A percentile compares a stretch with the other conserved stretches of the same genome.
Conservation (phyloP, 257 asterid genomes). For the Fraxinus quadrangulata region DNA sequence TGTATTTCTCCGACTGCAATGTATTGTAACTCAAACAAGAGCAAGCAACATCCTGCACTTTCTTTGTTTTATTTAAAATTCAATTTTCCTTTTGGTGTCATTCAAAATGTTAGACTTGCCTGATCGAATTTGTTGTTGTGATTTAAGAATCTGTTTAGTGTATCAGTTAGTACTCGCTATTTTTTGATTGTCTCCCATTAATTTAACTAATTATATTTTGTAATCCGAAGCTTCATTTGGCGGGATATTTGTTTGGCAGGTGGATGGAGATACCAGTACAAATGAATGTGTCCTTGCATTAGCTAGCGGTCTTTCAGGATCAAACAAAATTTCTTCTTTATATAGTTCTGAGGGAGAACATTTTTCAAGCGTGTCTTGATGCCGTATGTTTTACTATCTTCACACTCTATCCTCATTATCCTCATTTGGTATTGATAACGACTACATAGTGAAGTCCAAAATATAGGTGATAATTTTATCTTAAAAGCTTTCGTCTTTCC, state of each 20-base stretch:
- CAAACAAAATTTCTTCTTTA: conserved; percentile 67
- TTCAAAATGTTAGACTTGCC: background rate
- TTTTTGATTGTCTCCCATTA: background rate
- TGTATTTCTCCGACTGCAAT: background rate
- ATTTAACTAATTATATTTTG: background rate
- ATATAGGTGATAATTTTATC: background rate
- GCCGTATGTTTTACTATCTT: conserved; percentile 56
- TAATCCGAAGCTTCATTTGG: conserved; percentile 6
- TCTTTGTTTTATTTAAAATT: background rate
- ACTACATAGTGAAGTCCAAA: background rate
- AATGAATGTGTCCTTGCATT: conserved; percentile 95
- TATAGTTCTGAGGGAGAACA: conserved; percentile 68
- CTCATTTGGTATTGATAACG: background rate
- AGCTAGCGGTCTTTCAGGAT: conserved; percentile 97
- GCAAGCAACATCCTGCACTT: background rate
- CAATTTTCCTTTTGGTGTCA: background rate
- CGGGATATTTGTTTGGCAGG: conserved; percentile 53
- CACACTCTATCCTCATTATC: too few relatives aligned
- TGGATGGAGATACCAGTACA: conserved; percentile 95
- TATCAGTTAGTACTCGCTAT: background rate
- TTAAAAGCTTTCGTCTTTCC: conserved; percentile 11
- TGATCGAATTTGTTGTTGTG: background rate
- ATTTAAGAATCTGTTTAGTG: background rate
- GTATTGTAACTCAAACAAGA: background rate
- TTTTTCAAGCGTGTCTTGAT: conserved; percentile 89